These are phyloP conservation scores for Rutstroemia sp. DNA, from an alignment of 2,329 filamentous ascomycete genomes.

Conservation along the genomic window DNA sequence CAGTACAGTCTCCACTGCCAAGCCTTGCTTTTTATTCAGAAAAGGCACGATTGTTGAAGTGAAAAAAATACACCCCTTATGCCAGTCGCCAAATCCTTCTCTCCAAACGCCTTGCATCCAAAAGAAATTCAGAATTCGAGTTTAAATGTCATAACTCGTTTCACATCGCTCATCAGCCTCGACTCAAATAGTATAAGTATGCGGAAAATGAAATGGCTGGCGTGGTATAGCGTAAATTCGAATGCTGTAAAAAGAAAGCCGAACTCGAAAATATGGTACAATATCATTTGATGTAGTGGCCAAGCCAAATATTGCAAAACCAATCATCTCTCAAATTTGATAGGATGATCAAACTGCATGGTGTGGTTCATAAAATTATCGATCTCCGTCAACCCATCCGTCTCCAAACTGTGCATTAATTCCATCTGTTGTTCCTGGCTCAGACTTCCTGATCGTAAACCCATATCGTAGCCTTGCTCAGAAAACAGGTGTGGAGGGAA, in stretches of 20 bases:
- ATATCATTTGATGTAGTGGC: background rate
- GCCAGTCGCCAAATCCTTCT: too few species aligned
- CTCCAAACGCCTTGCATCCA: too few species aligned
- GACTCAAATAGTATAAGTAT: background rate
- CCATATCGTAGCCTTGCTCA: constrained; percentile 36
- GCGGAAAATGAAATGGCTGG: background rate
- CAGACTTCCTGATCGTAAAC: constrained; percentile 56
- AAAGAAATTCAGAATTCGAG: too few species aligned
- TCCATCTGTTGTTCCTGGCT: constrained; percentile 77
- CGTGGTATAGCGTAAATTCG: background rate
- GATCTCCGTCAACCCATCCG: constrained; percentile 55
- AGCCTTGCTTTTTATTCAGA: too few species aligned
- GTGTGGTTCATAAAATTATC: constrained; percentile 45
- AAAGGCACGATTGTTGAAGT: too few species aligned
- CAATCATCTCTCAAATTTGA: constrained; percentile 18
- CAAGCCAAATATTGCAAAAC: background rate
- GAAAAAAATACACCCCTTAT: too few species aligned
- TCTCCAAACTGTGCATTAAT: constrained; percentile 74
- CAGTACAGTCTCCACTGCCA: too few species aligned
- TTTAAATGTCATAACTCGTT: too few species aligned
- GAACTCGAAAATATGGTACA: background rate
- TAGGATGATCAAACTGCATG: constrained; percentile 21
- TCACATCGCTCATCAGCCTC: background rate
- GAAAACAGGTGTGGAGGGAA: constrained; percentile 29
- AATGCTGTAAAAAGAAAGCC: too few species aligned